A percentile compares a stretch with the other conserved stretches of the same genome.
Conservation (phyloP, 2,329 filamentous ascomycete species). For the Pseudogymnoascus sp. region DNA sequence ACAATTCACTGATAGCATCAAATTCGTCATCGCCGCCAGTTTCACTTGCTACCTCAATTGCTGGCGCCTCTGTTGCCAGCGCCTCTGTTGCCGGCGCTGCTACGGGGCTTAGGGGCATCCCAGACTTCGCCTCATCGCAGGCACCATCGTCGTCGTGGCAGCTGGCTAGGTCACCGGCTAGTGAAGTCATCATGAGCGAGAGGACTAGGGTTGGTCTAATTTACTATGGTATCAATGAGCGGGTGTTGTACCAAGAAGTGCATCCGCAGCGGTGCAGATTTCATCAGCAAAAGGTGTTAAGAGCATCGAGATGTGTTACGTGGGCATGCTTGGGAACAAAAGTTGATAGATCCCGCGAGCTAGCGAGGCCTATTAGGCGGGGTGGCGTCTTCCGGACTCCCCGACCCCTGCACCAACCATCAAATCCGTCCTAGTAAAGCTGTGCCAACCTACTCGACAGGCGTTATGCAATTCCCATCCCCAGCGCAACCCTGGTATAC, state of each 20-base stretch:
- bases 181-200: neutral
- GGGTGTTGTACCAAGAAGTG: neutral
- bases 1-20: slow-evolving; percentile 15
- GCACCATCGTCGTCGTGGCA: neutral
- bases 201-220: neutral
- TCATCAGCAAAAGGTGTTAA: neutral
- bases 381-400: neutral
- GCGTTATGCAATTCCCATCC: neutral
- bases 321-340: neutral
- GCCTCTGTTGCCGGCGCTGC: neutral
- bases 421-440: neutral
- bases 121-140: neutral
- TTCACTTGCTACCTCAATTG: slow-evolving; percentile 16
- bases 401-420: neutral
- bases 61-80: neutral
- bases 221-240: neutral
- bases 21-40: slow-evolving; percentile 18
- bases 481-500: too few species aligned
- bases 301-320: neutral
- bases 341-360: neutral
- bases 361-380: neutral
- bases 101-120: neutral
- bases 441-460: neutral
- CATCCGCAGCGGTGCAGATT: neutral
- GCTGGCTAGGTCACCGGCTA: neutral